Conservation (phyloP, 2,329 filamentous ascomycete species). For the Didymella keratinophila region DNA sequence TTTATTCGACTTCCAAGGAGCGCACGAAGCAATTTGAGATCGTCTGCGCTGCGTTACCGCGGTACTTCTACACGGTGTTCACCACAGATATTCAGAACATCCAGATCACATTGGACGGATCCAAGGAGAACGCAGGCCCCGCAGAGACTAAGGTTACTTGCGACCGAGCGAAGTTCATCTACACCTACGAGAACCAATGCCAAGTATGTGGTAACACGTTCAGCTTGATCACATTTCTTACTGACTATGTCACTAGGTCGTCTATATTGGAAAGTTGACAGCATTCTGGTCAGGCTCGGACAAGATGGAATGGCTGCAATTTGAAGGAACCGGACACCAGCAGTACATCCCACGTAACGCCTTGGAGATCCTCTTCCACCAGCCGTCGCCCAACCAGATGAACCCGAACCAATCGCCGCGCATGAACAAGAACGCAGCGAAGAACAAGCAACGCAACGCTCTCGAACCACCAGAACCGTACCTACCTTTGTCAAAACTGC, state of each 20-base stretch:
- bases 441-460: constrained; percentile 51
- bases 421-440: constrained; percentile 63
- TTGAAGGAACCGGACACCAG: constrained; percentile 77
- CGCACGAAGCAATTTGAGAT: constrained; percentile 87
- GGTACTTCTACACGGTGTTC: constrained; percentile 91
- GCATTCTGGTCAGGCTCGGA: constrained; percentile 80
- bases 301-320: constrained; percentile 85
- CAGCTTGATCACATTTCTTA: background rate
- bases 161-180: constrained; percentile 79
- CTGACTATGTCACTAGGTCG: constrained; percentile 63
- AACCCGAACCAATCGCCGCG: constrained; percentile 65
- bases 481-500: constrained; percentile 56
- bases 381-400: constrained; percentile 55
- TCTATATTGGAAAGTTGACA: constrained; percentile 77
- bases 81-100: constrained; percentile 82
- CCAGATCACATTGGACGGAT: constrained; percentile 81
- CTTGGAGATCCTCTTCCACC: constrained; percentile 56
- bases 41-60: constrained; percentile 77
- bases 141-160: constrained; percentile 79
- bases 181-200: constrained; percentile 85
- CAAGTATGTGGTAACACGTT: constrained; percentile 66
- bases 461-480: constrained; percentile 49
- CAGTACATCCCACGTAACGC: constrained; percentile 80
- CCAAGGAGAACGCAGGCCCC: constrained; percentile 64
- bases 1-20: constrained; percentile 63